Evolutionary conservation across 2,329 filamentous ascomycete species (phyloP), one percentile per base, ranked within the genome.

Genomic region (Rutstroemia sp.): DNA sequence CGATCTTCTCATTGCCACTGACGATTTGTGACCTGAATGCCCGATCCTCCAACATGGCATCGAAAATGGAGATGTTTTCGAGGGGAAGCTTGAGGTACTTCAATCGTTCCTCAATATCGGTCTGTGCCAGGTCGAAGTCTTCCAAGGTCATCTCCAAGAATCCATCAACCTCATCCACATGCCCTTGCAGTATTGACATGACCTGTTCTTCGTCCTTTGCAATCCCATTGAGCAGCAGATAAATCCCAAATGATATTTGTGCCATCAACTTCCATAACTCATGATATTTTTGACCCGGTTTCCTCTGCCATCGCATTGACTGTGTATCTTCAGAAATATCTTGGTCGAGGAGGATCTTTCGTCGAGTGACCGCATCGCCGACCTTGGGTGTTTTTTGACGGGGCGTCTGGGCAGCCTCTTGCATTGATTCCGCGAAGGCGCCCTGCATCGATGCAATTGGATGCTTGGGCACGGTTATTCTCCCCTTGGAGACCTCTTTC

Each of bases 91-190:
- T 87, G 53, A 97, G 76, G 68, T 88, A 87, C 58, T 87, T 84
- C 59, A 95, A 84, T 23, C 92, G 84, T 60, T 89, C 87, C 55
- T 82, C 80, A 61, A 97, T 84, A 69, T 97, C 94, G 58, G 83
- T 77, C 46, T 85, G 81, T 4, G 91, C 89, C 52, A 91, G 76
- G 47, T 87, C 81, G 51, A 96, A 84, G 69, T 96, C 92, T 65
- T 95, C 91, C 45, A 89, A 82, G 0, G 89, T 88, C 17, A 88
- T 83, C 70, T 95, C 89, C 36, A 97, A 76, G 67, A 96, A 96
- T 65, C 87, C 86, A 71, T 97, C 94, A 30, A 97, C 83, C 71
- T 97, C 92, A 67, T 96, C 89, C 59, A 97, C 94, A 70, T 97
- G 92, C 14, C 83, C 84, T 68, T 96, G 90, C 56, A 97, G 77